Conservation (phyloP, 495 filamentous ascomycete genomes). For the Podospora pseudopauciseta region DNA sequence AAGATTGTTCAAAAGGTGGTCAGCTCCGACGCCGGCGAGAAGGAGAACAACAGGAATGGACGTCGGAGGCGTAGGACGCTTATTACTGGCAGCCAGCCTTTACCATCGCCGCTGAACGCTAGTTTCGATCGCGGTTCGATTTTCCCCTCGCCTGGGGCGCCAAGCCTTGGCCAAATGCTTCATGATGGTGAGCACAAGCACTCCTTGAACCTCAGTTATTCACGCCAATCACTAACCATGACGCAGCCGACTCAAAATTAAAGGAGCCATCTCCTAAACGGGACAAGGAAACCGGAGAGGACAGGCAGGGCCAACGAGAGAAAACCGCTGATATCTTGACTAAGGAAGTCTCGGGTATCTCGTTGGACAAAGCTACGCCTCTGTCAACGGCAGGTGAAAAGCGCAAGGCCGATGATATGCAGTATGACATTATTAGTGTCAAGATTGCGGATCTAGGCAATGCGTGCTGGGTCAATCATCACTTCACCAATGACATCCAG, state of each 20-base stretch:
- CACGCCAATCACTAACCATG: not conserved
- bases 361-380: conserved; percentile 68
- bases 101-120: conserved; percentile 91
- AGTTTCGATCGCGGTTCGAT: conserved; percentile 76
- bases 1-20: conserved; percentile 93
- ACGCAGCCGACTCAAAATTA: conserved; percentile 47
- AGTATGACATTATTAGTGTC: conserved; percentile 82
- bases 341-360: conserved; percentile 90
- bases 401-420: conserved; percentile 48
- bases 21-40: conserved; percentile 73
- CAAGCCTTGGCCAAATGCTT: conserved; percentile 80
- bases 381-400: conserved; percentile 44
- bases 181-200: conserved; percentile 57
- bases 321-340: conserved; percentile 91
- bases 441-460: conserved; percentile 99
- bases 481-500: conserved; percentile 99
- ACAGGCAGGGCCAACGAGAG: conserved; percentile 82
- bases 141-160: conserved; percentile 65
- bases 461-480: conserved; percentile 96
- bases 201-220: not conserved
- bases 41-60: conserved; percentile 93
- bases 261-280: conserved; percentile 43
- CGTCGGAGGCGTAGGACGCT: conserved; percentile 84
- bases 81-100: conserved; percentile 94
- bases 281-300: conserved; percentile 54